A percentile compares a stretch with the other conserved stretches of the same genome.
Conservation (phyloP, 129 eudicot genomes). For the Flaveria robusta region DNA sequence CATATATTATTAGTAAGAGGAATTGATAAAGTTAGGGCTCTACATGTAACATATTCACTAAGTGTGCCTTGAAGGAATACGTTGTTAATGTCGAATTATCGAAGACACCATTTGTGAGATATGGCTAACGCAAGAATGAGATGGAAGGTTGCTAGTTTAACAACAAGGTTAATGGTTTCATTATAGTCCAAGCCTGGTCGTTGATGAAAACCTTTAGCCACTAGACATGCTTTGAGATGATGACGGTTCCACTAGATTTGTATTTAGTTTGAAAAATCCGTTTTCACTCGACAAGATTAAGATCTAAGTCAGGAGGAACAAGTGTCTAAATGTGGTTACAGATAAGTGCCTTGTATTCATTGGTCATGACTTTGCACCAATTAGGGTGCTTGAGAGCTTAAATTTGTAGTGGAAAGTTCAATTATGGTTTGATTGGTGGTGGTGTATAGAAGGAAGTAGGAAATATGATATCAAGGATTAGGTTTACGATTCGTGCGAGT, state of each 20-base stretch:
- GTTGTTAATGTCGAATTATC: no score
- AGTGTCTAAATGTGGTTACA: not conserved
- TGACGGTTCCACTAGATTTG: not conserved
- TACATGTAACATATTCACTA: no score
- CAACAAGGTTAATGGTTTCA: not conserved
- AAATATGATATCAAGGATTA: not conserved
- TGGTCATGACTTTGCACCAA: not conserved
- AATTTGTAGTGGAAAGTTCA: not conserved
- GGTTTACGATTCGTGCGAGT: not conserved
- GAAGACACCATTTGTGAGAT: not conserved
- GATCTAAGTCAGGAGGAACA: not conserved
- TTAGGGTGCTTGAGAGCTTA: not conserved
- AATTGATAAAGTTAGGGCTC: no score
- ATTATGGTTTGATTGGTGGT: not conserved
- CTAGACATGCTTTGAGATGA: not conserved
- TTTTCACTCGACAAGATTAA: not conserved
- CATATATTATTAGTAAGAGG: no score
- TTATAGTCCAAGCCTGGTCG: not conserved
- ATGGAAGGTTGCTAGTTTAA: not conserved
- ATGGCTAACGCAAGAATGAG: not conserved
- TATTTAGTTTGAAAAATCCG: not conserved
- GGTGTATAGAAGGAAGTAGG: not conserved
- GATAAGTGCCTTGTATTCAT: not conserved
- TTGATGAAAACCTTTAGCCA: not conserved
- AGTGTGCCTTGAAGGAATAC: no score